These are phyloP conservation scores for Vitis rupestris DNA, from an alignment of 164 flowering plant genomes.

Conservation along the genomic window DNA sequence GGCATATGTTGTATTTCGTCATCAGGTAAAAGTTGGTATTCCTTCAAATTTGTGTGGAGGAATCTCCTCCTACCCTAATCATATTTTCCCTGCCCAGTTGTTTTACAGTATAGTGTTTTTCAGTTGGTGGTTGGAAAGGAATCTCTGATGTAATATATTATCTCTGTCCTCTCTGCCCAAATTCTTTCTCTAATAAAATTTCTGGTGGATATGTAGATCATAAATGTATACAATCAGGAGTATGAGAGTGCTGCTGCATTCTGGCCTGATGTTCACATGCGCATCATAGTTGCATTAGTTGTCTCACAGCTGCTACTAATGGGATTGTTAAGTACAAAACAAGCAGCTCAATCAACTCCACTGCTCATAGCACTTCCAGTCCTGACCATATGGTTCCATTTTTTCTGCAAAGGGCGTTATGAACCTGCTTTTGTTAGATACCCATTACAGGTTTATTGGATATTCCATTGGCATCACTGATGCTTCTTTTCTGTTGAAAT, in stretches of 20 bases:
- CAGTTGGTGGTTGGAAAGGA: no score
- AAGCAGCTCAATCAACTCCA: constrained; percentile 64
- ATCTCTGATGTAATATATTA: no score
- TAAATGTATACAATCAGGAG: constrained; percentile 83
- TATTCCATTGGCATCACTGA: not conserved
- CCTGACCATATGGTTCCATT: constrained; percentile 74
- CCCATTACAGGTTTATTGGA: constrained; percentile 70
- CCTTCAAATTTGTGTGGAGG: no score
- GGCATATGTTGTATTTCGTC: constrained; percentile 80
- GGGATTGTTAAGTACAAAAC: constrained; percentile 73
- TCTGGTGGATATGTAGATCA: constrained; percentile 39
- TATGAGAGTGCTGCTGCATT: constrained; percentile 86
- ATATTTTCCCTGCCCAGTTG: no score
- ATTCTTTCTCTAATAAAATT: constrained; percentile 9
- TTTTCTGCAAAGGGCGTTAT: constrained; percentile 71
- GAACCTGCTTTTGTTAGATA: constrained; percentile 67
- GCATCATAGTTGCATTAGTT: constrained; percentile 54
- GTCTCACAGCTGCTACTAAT: constrained; percentile 69
- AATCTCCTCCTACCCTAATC: no score
- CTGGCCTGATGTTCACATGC: constrained; percentile 88
- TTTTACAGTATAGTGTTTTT: no score
- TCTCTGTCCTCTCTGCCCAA: not conserved
- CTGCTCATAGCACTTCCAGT: constrained; percentile 72
- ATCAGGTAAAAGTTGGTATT: constrained; percentile 59
- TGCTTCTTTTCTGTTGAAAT: not conserved